Evolutionary conservation across 768 basidiomycete species (phyloP).

Genomic region (Suillus hirtellus): DNA sequence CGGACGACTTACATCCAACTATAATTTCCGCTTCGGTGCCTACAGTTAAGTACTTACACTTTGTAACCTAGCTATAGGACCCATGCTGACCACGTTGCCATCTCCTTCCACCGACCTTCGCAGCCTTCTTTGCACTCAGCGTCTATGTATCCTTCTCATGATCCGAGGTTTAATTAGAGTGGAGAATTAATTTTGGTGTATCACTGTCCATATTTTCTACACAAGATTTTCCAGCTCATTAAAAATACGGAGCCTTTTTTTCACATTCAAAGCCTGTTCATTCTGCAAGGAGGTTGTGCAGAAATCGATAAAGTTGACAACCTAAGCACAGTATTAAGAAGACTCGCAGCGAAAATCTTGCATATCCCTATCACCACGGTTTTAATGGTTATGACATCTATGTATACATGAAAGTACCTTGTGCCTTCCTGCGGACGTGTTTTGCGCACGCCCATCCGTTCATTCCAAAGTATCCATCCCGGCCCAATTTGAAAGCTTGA

Average conservation of each 20-base stretch:
- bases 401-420: neutral
- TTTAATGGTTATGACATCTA: neutral
- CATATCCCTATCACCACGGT: neutral
- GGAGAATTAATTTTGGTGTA: neutral
- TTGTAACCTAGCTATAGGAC: neutral
- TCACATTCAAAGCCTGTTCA: neutral
- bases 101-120: neutral
- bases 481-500: neutral
- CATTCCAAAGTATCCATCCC: neutral
- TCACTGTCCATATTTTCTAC: neutral
- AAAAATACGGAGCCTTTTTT: neutral
- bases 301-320: neutral
- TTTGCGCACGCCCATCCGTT: neutral
- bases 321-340: neutral
- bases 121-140: neutral
- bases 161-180: neutral
- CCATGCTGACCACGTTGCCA: neutral
- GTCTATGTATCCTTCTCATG: neutral
- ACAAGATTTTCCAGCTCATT: neutral
- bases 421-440: neutral
- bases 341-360: neutral
- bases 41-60: neutral
- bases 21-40: slow-evolving; percentile 7
- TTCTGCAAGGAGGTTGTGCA: neutral
- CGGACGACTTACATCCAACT: slow-evolving; percentile 2